Base-by-base conservation (phyloP, 1,284 basidiomycete genomes). In the Ceratobasidium papillatum region DNA sequence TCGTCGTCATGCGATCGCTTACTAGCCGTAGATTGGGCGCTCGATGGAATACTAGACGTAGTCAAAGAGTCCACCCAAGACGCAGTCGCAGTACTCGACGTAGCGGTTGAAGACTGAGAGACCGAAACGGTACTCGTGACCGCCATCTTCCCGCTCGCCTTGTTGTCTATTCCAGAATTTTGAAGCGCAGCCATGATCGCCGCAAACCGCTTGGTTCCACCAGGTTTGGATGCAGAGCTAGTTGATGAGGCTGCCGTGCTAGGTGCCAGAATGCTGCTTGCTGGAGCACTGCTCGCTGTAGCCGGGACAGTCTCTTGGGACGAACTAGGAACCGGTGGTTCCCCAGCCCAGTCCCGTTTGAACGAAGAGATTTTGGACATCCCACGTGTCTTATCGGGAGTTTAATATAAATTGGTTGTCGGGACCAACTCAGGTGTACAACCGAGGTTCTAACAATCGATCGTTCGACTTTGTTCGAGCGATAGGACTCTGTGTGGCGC, bases 301-400 rank as follows among this genome's bases (percentile, higher is more conserved):
- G 54, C 59, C 7, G 32, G 27, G n/a, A 34, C 45, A 2, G 19
- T 65, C 22, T 49, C 47, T 65, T 65, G 63, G 34, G 32, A 47
- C 17, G 47, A 65, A 27, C 30, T n/a, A 9, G 64, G 11, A 27
- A 52, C n/a, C 2, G 66, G 68, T 14, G 54, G 54, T 27, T 72
- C 68, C 7, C 45, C 68, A 36, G 59, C 68, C 68, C 68, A 72
- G 25, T 72, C 68, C 22, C 68, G 68, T 30, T 72, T 72, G 68
- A 72, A 72, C 25, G 68, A 72, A 9, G 68, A 72, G 25, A 72
- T 72, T 45, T 58, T 56, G 19, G 68, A 72, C 68, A 72, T 72
- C 11, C 36, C 19, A n/a, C 27, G 61, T 12, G 43, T 25, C 12
- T 41, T 19, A 2, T 36, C n/a, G 19, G 9, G 12, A 9, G 32